Percentiles rank a stretch among this genome's conserved stretches.
Evolutionary conservation across 345 rosid genomes (phyloP).

Genomic region (rapeseed (Brassica napus)): Da-Ae NC_063436.1:30933001-30933500

Average conservation of each 20-base stretch:
- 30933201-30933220: background rate
- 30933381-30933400: conserved; percentile 30
- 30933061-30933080: conserved; percentile 40
- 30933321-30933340: conserved; percentile 12
- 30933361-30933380: conserved; percentile 35
- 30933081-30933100: conserved; percentile 39
- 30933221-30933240: background rate
- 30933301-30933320: conserved; percentile 1
- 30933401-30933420: conserved; percentile 38
- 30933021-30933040: conserved; percentile 45
- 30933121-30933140: background rate
- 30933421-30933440: conserved; percentile 42
- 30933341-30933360: conserved; percentile 40
- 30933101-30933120: conserved; percentile 20
- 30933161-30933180: conserved; percentile 7
- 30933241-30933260: conserved; percentile 16
- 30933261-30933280: conserved; percentile 32
- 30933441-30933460: conserved; percentile 39
- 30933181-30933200: conserved; percentile 33
- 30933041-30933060: conserved; percentile 48
- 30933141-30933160: conserved; percentile 3
- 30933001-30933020: conserved; percentile 33
- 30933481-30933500: conserved; percentile 40
- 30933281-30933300: conserved; percentile 41
- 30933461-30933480: conserved; percentile 41